Percentiles rank a stretch among this genome's conserved stretches.
These are phyloP conservation scores for Pseudofabraea citricarpa DNA, from an alignment of 2,329 filamentous ascomycete species.

Conservation along the genomic window DNA sequence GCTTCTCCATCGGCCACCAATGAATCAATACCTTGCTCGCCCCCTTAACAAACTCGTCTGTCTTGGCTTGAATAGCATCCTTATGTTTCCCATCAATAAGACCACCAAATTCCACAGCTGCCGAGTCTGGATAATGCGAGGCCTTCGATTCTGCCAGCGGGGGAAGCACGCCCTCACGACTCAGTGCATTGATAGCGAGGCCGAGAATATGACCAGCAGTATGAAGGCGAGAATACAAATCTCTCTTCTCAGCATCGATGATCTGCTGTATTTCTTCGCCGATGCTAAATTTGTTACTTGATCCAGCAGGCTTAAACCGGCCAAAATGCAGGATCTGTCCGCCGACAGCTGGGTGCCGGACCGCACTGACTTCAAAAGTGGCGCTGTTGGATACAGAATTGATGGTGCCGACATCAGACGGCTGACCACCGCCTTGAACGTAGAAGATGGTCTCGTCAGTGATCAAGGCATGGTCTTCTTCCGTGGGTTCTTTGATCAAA, in stretches of 20 bases:
- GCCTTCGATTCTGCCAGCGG: slow-evolving; percentile 65
- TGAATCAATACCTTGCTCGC: slow-evolving; percentile 57
- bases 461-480: slow-evolving; percentile 51
- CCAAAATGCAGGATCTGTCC: slow-evolving; percentile 64
- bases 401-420: slow-evolving; percentile 61
- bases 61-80: slow-evolving; percentile 52
- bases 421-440: slow-evolving; percentile 70
- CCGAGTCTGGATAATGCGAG: slow-evolving; percentile 63
- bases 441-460: slow-evolving; percentile 69
- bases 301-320: slow-evolving; percentile 36
- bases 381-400: slow-evolving; percentile 9
- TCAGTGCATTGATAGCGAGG: slow-evolving; percentile 55
- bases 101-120: slow-evolving; percentile 64
- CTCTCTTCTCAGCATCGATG: slow-evolving; percentile 56
- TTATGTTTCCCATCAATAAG: slow-evolving; percentile 61
- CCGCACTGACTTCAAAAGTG: slow-evolving; percentile 48
- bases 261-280: slow-evolving; percentile 46
- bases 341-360: slow-evolving; percentile 48
- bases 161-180: slow-evolving; percentile 42
- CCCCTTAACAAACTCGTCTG: slow-evolving; percentile 52
- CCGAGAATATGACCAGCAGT: slow-evolving; percentile 72
- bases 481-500: slow-evolving; percentile 53
- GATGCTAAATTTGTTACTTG: slow-evolving; percentile 16
- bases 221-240: slow-evolving; percentile 63
- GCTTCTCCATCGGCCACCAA: slow-evolving; percentile 64